Base-by-base conservation (phyloP, 1,139 yeast species). In the Arxiozyma slooffiae region DNA sequence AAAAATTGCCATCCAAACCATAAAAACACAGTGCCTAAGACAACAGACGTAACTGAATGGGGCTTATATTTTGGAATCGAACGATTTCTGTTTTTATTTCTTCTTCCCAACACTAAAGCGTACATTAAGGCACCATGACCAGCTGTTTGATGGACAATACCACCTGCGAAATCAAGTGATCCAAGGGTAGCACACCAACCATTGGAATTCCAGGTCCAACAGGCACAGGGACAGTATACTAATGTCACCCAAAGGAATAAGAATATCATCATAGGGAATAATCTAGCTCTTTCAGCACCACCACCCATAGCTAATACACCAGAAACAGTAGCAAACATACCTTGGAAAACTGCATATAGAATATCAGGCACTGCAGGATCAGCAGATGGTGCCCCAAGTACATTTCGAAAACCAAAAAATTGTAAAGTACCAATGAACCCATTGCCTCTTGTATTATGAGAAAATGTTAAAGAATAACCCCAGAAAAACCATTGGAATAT, bases 1-100 rank as follows among this genome's bases (percentile, higher is more conserved):
- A 90, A 90, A 49, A 97, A 97, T 64, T 86, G 88, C 98, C 98
- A 90, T 44, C 97, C 97, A 63, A 90, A 88, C 96, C 97, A 90
- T 62, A 90, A 79, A 74, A 92, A 86, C 4, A 87, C 83, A 22
- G 97, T 89, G 51, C 97, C 98, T 55, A 90, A 73, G n/a, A 89
- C 96, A 54, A 88, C 87, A 48, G 89, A 81, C 14, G 94, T 78
- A 46, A 88, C 95, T 4, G 90, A 82, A 68, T 90, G 96, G 36
- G 97, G 97, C 72, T 83, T 86, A 73, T 87, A 88, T 67, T 84
- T 84, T 57, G 96, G 96, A 58, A 86, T 77, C 59, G 80, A 80
- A 50, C 80, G 79, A 47, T 72, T 71, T 39, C 90, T 92, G 38
- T 90, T 90, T 65, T 87, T 96, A 63, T 81, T 80, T 75, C 98